Percentiles rank a stretch among this genome's conserved stretches.
phyloP scores from a whole-genome alignment of 2,329 filamentous ascomycete species.

The Fusarium piperis region DNA sequence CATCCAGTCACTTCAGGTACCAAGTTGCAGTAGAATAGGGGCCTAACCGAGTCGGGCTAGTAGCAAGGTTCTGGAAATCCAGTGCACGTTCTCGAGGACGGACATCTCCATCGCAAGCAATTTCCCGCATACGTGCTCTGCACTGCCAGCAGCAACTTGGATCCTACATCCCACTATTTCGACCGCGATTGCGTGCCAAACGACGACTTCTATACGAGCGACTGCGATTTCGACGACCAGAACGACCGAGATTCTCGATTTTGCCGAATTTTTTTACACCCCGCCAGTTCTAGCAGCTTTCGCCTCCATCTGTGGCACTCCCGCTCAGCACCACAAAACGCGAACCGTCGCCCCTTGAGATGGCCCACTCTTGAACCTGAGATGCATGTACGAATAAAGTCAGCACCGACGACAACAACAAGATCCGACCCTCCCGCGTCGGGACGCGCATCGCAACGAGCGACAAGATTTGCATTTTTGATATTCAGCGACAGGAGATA shows the following conservation, averaged over 20 bases:
- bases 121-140: slow-evolving; percentile 48
- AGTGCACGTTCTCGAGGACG: slow-evolving; percentile 36
- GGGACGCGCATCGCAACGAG: neutral
- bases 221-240: slow-evolving; percentile 10
- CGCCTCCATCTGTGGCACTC: slow-evolving; percentile 6
- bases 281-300: neutral
- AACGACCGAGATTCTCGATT: neutral
- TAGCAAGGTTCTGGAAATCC: slow-evolving; percentile 26
- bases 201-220: slow-evolving; percentile 9
- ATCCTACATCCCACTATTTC: slow-evolving; percentile 32
- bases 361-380: slow-evolving; percentile 42
- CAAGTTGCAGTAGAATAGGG: slow-evolving; percentile 23
- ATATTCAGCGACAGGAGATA: slow-evolving; percentile 35
- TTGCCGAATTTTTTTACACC: slow-evolving; percentile 2
- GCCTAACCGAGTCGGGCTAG: slow-evolving; percentile 39
- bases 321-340: slow-evolving; percentile 24
- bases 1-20: slow-evolving; percentile 40
- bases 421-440: slow-evolving; percentile 14
- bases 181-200: slow-evolving; percentile 15
- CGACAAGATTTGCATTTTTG: slow-evolving; percentile 13
- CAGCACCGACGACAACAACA: slow-evolving; percentile 22
- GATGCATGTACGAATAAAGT: slow-evolving; percentile 40
- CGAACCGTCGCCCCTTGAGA: slow-evolving; percentile 38
- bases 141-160: slow-evolving; percentile 33
- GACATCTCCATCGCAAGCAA: slow-evolving; percentile 48